A percentile compares a stretch with the other conserved stretches of the same genome.
phyloP scores from a whole-genome alignment of 441 rosid species.

The Erodium texanum region DNA sequence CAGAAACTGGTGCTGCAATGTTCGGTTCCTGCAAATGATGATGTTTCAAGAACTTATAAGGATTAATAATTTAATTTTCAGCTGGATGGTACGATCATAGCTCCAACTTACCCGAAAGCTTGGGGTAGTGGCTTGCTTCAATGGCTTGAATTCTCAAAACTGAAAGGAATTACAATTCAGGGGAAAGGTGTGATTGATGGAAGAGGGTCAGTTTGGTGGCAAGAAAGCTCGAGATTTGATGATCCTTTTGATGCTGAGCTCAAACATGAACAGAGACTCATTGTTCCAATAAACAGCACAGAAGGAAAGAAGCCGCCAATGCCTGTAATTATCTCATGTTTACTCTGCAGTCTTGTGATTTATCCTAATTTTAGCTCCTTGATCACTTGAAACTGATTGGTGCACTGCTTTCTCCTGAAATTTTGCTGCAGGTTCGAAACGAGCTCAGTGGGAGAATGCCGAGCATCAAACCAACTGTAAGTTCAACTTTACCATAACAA shows the following conservation, averaged over 20 bases:
- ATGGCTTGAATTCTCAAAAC: constrained; percentile 85
- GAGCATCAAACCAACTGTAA: constrained; percentile 86
- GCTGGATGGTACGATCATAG: constrained; percentile 86
- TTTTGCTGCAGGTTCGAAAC: constrained; percentile 42
- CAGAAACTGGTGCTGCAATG: no score
- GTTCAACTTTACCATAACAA: constrained; percentile 24
- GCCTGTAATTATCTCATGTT: constrained; percentile 49
- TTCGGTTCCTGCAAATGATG: no score
- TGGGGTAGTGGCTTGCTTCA: constrained; percentile 68
- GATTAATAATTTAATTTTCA: constrained; percentile 18
- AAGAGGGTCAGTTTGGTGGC: constrained; percentile 94
- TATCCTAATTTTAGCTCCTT: no score
- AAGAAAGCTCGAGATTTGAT: constrained; percentile 36
- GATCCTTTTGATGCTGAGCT: constrained; percentile 40
- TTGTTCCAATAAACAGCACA: constrained; percentile 54
- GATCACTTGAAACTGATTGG: constrained; percentile 14
- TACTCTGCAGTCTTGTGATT: no score
- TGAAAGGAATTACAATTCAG: constrained; percentile 57
- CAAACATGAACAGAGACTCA: constrained; percentile 34
- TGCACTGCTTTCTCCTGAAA: constrained; percentile 19
- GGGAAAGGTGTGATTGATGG: constrained; percentile 84
- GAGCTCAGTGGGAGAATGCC: constrained; percentile 65
- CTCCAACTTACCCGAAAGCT: constrained; percentile 45
- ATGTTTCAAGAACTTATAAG: neutral
- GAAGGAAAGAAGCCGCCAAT: constrained; percentile 35